Evolutionary conservation across 306 rosid species (phyloP), one percentile per base, ranked within the genome.

Genomic region (Vigna angularis): DNA sequence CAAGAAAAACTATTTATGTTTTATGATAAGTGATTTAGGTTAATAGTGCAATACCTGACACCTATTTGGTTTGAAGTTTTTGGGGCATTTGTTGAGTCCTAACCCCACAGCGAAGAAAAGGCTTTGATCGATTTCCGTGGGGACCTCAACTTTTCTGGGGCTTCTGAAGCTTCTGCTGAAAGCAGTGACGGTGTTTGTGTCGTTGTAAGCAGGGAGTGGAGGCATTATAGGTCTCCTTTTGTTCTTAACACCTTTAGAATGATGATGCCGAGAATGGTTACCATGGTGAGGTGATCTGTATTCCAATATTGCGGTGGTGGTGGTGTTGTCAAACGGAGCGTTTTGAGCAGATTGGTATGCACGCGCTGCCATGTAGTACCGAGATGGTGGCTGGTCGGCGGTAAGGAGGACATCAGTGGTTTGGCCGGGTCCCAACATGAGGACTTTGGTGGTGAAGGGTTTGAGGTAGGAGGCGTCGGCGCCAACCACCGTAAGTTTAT

Each of bases 361-460:
- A 7, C 89, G 87, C 6, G 94, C 96, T 0, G 99, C 99, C 22
- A 90, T 15, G 90, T 95, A 95, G 81, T 93, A 95, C 1, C 85
- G 85, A 16, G 91, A 53, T 0, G 91, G 90, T 3, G 86, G 88
- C 42, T 93, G 96, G 86, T 95, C 78, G 3, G 89, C 99, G 50
- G 83, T 73, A 86, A 95, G 78, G 55, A 95, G 75, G 4, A 95
- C 98, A 48, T 95, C 99, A 7, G 98, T 95, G 81, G 99, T 95
- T 76, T 95, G 99, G 0, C 99, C 99, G 0, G 99, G 99, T 7
- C 98, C 98, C 1, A 95, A 80, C 97, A 95, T 91, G 62, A 95
- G 79, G 77, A 90, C 89, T 1, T 76, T 70, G 63, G 98, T 90
- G 65, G 91, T 92, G 90, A 95, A 93, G 12, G 97, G 99, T 28